phyloP scores from a whole-genome alignment of 257 asterid genomes.

The Solanum okadae region DNA sequence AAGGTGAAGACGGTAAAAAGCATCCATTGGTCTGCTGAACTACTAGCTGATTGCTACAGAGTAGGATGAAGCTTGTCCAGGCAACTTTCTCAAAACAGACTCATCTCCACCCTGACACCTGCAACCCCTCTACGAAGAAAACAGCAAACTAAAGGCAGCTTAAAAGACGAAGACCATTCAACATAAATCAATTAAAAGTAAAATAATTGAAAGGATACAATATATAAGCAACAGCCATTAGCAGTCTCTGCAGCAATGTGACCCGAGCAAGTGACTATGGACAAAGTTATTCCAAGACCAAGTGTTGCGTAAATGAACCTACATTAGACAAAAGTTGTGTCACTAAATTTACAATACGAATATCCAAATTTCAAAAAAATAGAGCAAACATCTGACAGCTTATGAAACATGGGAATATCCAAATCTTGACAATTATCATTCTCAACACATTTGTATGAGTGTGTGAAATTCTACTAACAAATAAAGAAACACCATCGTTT shows the following conservation, averaged over 20 bases:
- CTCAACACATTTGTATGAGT: neutral
- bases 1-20: neutral
- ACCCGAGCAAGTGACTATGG: slow-evolving; percentile 48
- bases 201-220: slow-evolving; percentile 42
- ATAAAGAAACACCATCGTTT: neutral
- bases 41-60: neutral
- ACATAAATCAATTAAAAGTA: neutral
- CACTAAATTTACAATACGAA: neutral
- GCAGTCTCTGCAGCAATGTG: slow-evolving; percentile 68
- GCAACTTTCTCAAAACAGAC: neutral
- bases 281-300: slow-evolving; percentile 46
- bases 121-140: neutral
- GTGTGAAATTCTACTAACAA: neutral
- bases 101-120: neutral
- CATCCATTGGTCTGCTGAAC: neutral
- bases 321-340: neutral
- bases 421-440: neutral
- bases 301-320: slow-evolving; percentile 59
- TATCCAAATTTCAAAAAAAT: neutral
- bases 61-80: neutral
- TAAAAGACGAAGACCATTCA: neutral
- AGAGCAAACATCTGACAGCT: neutral
- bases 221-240: slow-evolving; percentile 51
- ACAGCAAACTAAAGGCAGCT: neutral
- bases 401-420: neutral